Evolutionary conservation across 441 rosid genomes (phyloP).

Genomic region (Gossypium trilobum): DNA sequence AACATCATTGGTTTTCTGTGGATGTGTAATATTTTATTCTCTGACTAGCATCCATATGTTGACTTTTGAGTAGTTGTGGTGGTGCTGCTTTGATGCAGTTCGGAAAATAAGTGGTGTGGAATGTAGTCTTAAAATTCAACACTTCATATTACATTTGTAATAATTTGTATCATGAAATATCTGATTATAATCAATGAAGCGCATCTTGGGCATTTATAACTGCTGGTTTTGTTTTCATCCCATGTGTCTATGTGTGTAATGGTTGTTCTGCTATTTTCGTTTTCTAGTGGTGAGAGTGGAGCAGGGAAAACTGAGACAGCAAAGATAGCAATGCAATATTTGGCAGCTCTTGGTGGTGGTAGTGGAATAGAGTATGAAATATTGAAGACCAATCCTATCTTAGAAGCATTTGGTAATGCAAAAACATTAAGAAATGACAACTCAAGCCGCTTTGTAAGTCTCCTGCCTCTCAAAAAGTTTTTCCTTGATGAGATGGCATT

Average conservation of each 20-base stretch:
- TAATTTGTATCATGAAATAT: not conserved
- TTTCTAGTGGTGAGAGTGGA: slow-evolving; percentile 93
- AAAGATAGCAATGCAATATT: slow-evolving; percentile 96
- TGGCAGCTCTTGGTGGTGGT: slow-evolving; percentile 99
- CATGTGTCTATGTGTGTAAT: not conserved
- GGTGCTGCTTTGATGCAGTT: not conserved
- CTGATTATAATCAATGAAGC: not conserved
- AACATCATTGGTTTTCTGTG: not conserved
- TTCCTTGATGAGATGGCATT: not conserved
- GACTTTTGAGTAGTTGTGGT: not conserved
- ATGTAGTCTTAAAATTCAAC: slow-evolving; percentile 2
- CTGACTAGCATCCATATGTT: not conserved
- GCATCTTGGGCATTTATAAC: not conserved
- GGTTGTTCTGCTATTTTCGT: slow-evolving; percentile 19
- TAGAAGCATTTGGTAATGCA: slow-evolving; percentile 98
- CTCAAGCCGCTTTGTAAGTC: slow-evolving; percentile 97
- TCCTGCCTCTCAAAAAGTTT: slow-evolving; percentile 15
- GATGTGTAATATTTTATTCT: slow-evolving; percentile 1
- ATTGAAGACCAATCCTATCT: slow-evolving; percentile 81
- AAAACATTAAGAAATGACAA: slow-evolving; percentile 90
- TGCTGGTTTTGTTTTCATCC: not conserved
- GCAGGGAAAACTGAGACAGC: slow-evolving; percentile 99
- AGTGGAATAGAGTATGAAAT: slow-evolving; percentile 94
- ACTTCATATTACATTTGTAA: not conserved
- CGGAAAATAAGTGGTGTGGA: not conserved